Base-by-base conservation (phyloP, 306 rosid species). In the Hylodesmum podocarpum region DNA sequence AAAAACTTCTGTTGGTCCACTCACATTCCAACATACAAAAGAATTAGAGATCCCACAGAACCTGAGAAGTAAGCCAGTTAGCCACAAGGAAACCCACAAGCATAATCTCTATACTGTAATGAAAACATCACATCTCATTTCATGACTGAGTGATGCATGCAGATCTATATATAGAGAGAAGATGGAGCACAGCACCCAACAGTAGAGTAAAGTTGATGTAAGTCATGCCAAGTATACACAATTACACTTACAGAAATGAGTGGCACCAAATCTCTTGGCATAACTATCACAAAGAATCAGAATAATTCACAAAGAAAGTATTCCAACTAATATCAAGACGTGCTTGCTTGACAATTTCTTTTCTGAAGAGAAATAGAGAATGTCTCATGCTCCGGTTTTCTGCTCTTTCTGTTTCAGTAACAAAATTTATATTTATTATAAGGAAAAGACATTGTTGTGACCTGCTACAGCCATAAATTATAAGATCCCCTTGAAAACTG, bases 11-110 rank as follows among this genome's bases (percentile, higher is more conserved):
- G 86, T 51, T 16, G 78, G 1, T 67, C 85, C 85, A 19, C 89
- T 96, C 70, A 81, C 80, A 33, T 73, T 84, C 75, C 96, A 87
- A 73, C 8, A 77, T 33, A 96, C 95, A 70, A 80, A 88, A 80
- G 96, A 76, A 82, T 87, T 96, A 73, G 87, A 78, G 74, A 96
- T 88, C 66, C 87, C 91, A 84, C 96, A 87, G 83, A 96, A 96
- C 86, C 99, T 96, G 86, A 72, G 47, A 78, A 72, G 29, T 44
- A 84, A 58, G 61, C 84, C 54, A 50, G 72, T 81, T 37, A 68
- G 62, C 44, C 57, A 54, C 37, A 57, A 57, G 65, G 39, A 51
- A 49, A 78, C 67, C 58, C 68, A 49, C 46, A 61, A 64, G 55
- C 40, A 67, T 65, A 51, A 66, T 72, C 71, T 37, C 29, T 10